Conservation (phyloP, 441 rosid genomes). For the Aleurites moluccanus region DNA sequence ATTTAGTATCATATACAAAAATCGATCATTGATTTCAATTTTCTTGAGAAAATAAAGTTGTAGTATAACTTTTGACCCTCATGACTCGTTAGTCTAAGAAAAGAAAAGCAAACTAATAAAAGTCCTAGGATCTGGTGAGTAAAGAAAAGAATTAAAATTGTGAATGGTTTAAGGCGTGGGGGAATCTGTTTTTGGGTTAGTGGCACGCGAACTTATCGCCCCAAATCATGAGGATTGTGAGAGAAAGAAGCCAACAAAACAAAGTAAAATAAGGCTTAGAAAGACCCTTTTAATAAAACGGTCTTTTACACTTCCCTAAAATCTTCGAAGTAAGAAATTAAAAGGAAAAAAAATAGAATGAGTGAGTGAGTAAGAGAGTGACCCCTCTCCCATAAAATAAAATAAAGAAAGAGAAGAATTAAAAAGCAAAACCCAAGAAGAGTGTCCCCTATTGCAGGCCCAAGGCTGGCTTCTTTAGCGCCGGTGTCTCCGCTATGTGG, state of each 20-base stretch:
- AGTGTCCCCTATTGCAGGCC: conserved; percentile 54
- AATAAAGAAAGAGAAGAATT: background rate
- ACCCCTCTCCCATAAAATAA: conserved; percentile 3
- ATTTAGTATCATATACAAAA: no score
- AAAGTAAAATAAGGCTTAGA: conserved; percentile 7
- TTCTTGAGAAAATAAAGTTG: conserved; percentile 19
- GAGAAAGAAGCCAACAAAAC: background rate
- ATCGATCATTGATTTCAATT: no score
- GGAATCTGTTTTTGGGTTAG: conserved; percentile 43
- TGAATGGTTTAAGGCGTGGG: conserved; percentile 46
- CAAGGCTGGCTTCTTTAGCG: conserved; percentile 65
- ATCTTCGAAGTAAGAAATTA: conserved; percentile 20
- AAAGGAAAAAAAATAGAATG: background rate
- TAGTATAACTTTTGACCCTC: conserved; percentile 38
- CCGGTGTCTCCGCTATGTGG: conserved; percentile 73
- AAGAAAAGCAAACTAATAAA: background rate
- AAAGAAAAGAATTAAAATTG: conserved; percentile 15
- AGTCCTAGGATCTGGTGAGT: conserved; percentile 53
- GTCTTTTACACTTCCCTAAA: conserved; percentile 46
- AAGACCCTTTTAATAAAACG: conserved; percentile 24
- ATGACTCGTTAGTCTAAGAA: background rate
- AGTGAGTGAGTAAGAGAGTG: background rate
- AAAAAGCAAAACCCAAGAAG: conserved; percentile 49
- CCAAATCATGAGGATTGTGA: conserved; percentile 42
- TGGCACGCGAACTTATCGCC: conserved; percentile 62